Evolutionary conservation across 148 eudicot genomes (phyloP), one percentile per base, ranked within the genome.

Genomic region (Rhododendron molle): DNA sequence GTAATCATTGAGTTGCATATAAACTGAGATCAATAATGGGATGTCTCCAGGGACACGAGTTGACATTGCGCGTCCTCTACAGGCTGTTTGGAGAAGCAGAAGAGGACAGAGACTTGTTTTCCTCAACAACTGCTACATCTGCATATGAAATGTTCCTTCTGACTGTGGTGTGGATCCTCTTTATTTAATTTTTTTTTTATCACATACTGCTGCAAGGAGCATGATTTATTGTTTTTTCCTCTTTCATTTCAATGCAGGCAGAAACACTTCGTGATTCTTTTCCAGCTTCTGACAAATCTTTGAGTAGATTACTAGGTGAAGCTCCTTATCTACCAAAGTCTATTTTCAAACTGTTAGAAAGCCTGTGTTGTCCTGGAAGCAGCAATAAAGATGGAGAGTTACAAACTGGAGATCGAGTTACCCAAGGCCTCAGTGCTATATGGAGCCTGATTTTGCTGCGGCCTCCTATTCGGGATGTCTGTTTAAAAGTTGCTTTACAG

Each of bases 11-110:
- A 47, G 36, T 69, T 60, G 43, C 78, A 28, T 49, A 36, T 58
- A 49, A 76, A 49, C 89, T 92, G 84, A 91, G 83, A 54, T 80
- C 85, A 38, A 34, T 86, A 81, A 65, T 8, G 83, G 83, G 81
- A 81, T 91, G 54, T 87, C 81, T 90, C 85, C 91, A 97, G 99
- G 99, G 99, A 78, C 98, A 94, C 69, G 99, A 97, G 93, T 93
- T 97, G 89, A 97, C 99, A 58, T 87, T 97, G 88, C 96, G 95
- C 88, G 98, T 93, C 90, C 98, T 97, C 79, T 97, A 92, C 91
- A 92, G 92, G 88, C 87, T 97, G 84, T 94, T 90, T 91, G 94
- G 96, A 43, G 98, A 95, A 90, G 98, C 98, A 62, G 99, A 96
- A 92, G 98, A 94, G 89, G 97, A 94, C 78, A 90, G 85, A 9